A percentile compares a stretch with the other conserved stretches of the same genome.
Evolutionary conservation across 371 early-diverging fungal species (phyloP).

Genomic region (Apophysomyces elegans): DNA sequence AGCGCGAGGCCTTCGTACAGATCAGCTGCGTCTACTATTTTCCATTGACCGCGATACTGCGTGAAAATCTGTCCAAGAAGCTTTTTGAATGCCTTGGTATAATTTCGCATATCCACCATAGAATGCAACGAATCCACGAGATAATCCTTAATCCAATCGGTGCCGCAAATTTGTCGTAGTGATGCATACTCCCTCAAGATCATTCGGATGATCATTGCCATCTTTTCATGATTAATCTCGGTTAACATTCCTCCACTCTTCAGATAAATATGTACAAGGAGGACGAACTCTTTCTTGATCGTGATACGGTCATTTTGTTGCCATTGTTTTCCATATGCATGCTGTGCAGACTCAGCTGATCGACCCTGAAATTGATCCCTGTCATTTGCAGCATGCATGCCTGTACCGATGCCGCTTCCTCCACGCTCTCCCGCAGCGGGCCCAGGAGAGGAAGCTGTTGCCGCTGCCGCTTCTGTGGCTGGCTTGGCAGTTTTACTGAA

Average conservation of each 20-base stretch:
- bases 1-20: conserved; percentile 54
- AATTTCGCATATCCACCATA: conserved; percentile 43
- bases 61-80: conserved; percentile 47
- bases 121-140: conserved; percentile 40
- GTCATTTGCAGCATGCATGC: neutral
- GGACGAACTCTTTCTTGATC: conserved; percentile 61
- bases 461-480: conserved; percentile 1
- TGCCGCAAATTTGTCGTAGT: conserved; percentile 46
- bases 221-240: conserved; percentile 56
- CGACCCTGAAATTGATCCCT: neutral
- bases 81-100: conserved; percentile 46
- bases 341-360: conserved; percentile 38
- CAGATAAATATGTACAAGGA: conserved; percentile 54
- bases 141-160: conserved; percentile 65
- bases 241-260: conserved; percentile 53
- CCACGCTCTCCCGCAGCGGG: neutral
- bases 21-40: conserved; percentile 56
- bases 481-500: conserved; percentile 62
- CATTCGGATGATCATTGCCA: conserved; percentile 55
- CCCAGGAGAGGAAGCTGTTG: neutral
- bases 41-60: conserved; percentile 54
- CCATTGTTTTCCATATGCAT: conserved; percentile 68
- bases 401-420: neutral
- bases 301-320: conserved; percentile 68
- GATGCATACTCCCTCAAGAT: conserved; percentile 58